phyloP scores from a whole-genome alignment of 2,329 filamentous ascomycete species.

The Alternaria rosae region DNA sequence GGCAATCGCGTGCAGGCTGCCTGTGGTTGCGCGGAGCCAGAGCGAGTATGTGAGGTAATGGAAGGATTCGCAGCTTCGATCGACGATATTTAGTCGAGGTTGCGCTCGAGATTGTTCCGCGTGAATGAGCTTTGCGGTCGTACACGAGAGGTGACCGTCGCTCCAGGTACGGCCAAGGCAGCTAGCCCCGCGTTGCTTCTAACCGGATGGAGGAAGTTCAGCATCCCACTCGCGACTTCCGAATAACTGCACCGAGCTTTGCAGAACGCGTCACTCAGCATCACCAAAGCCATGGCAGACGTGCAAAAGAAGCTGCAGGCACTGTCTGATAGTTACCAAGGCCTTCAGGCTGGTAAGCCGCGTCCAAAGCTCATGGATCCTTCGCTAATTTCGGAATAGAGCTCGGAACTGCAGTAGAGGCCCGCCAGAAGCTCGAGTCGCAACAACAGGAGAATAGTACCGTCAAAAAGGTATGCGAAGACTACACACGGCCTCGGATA shows the following conservation, averaged over 20 bases:
- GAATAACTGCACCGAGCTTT: conserved; percentile 22
- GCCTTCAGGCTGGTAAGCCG: conserved; percentile 77
- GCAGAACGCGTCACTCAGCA: conserved; percentile 35
- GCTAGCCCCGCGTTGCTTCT: conserved; percentile 32
- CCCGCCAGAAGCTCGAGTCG: conserved; percentile 89
- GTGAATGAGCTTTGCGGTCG: conserved; percentile 3
- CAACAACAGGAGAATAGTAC: conserved; percentile 92
- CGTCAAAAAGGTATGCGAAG: conserved; percentile 73
- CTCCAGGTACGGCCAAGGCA: conserved; percentile 21
- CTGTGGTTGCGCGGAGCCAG: neutral
- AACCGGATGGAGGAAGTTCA: conserved; percentile 30
- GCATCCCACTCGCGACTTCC: conserved; percentile 34
- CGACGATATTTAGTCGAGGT: neutral
- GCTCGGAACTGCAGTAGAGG: conserved; percentile 75
- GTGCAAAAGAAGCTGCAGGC: conserved; percentile 79
- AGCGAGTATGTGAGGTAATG: neutral
- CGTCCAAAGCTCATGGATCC: neutral
- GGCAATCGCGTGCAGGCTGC: conserved; percentile 10
- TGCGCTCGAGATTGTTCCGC: neutral
- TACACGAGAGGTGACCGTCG: conserved; percentile 14
- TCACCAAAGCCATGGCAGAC: conserved; percentile 54
- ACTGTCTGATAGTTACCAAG: conserved; percentile 86
- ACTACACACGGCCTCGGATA: neutral
- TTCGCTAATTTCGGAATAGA: conserved; percentile 62
- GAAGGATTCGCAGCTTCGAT: neutral